Base-by-base conservation (phyloP, 768 basidiomycete genomes). In the Serpula lacrymans region DNA sequence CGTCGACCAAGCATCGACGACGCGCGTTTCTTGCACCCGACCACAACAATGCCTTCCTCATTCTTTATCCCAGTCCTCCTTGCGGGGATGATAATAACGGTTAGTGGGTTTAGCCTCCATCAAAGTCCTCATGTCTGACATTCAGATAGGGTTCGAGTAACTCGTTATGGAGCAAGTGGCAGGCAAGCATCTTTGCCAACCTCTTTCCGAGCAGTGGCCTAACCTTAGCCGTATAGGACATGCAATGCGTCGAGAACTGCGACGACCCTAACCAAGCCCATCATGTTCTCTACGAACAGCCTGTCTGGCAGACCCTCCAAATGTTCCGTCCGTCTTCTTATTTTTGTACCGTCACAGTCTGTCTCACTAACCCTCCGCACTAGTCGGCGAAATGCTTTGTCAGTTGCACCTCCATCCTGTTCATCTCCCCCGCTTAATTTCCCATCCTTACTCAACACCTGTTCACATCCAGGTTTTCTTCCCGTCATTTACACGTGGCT, bases 161-260 rank as follows among this genome's bases (percentile, higher is more conserved):
- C 58, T 87, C 84, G 3, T 67, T 90, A 16, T 88, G 84, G 81
- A 75, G 72, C 62, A 90, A 90, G 62, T 91, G 78, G 77, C 88
- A 89, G 83, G 84, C 67, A 46, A 53, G 71, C 55, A 22, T 29
- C 18, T 29, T 8, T 21, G 47, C 22, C 39, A 17, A 24, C 26
- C 27, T 42, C 21, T 18, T 37, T 39, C 35, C 32, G 16, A 28
- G 17, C n/a, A 13, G 8, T n/a, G 29, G 11, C 43, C 37, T 48
- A 36, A 45, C 44, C 21, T 39, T 11, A 29, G 14, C 25, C 18
- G 34, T 37, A 10, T 46, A 87, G 83, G 95, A 98, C 61, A 95
- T 96, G 89, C 91, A 96, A 81, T 98, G 95, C 57, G 94, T 97
- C 31, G 91, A 91, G 73, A 88, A 94, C 62, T 98, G 95, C 60